These are phyloP conservation scores for Bipolaris zeicola DNA, from an alignment of 2,329 filamentous ascomycete genomes.

Conservation along the genomic window DNA sequence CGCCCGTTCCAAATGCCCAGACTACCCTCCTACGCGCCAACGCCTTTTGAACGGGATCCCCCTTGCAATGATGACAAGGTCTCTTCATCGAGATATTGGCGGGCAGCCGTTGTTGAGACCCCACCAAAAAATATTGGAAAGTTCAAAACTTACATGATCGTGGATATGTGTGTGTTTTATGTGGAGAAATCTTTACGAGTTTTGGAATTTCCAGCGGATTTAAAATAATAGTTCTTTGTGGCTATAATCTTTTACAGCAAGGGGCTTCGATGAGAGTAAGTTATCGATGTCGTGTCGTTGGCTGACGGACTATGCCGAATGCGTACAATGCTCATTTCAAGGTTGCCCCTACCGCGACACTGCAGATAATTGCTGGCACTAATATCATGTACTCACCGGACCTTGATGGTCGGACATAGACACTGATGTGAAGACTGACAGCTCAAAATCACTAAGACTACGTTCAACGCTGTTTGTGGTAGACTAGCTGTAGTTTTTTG, in stretches of 20 bases:
- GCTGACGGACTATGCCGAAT: not conserved
- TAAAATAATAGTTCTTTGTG: not conserved
- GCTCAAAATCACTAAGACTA: too few relatives aligned
- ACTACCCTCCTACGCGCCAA: not conserved
- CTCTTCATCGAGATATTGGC: not conserved
- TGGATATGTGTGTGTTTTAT: too few relatives aligned
- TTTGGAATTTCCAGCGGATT: not conserved
- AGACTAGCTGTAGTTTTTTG: too few relatives aligned
- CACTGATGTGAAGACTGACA: too few relatives aligned
- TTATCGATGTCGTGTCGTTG: conserved; percentile 4
- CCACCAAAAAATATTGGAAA: not conserved
- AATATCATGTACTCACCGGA: too few relatives aligned
- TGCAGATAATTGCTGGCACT: too few relatives aligned
- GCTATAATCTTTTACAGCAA: not conserved
- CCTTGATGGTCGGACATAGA: too few relatives aligned
- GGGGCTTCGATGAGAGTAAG: not conserved
- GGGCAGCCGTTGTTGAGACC: not conserved
- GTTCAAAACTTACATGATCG: not conserved
- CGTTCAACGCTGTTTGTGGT: too few relatives aligned
- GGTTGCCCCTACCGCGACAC: too few relatives aligned
- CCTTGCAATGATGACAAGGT: not conserved
- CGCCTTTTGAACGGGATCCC: not conserved
- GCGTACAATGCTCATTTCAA: not conserved
- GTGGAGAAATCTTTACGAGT: too few relatives aligned
- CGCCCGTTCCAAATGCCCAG: not conserved